Percentiles rank a stretch among this genome's conserved stretches.
Conservation (phyloP, 2,329 filamentous ascomycete genomes). For the Ophiostoma ips region DNA sequence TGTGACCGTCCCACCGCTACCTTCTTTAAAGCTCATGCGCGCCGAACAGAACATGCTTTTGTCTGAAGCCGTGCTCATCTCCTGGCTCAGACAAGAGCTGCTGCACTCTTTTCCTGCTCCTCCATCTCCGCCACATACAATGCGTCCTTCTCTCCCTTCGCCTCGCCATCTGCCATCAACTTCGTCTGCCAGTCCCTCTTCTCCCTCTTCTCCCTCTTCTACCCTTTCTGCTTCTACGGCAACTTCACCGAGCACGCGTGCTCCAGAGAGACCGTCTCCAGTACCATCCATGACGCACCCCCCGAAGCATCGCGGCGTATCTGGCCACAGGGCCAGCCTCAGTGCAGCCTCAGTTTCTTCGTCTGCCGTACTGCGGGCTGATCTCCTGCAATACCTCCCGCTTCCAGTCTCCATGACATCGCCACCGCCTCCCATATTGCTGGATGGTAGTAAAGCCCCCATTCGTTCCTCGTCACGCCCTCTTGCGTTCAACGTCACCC, state of each 20-base stretch:
- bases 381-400: conserved; percentile 25
- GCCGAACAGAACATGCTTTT: conserved; percentile 30
- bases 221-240: neutral
- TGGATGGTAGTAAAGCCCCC: neutral
- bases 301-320: neutral
- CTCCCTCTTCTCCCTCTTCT: neutral
- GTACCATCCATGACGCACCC: neutral
- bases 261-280: neutral
- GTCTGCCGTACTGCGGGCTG: neutral
- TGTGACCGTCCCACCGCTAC: conserved; percentile 29
- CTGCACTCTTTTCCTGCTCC: neutral
- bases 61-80: conserved; percentile 31
- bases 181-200: neutral
- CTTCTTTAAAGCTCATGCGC: conserved; percentile 31
- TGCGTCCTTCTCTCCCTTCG: neutral
- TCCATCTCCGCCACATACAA: too few relatives aligned
- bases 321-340: neutral
- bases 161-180: neutral
- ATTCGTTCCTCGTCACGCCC: neutral
- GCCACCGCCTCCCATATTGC: neutral
- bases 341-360: neutral
- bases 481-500: conserved; percentile 27
- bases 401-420: conserved; percentile 26
- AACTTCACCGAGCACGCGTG: neutral
- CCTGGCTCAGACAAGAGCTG: conserved; percentile 26